Conservation (phyloP, 208 protist species). For the Herpetomonas muscarum region DNA sequence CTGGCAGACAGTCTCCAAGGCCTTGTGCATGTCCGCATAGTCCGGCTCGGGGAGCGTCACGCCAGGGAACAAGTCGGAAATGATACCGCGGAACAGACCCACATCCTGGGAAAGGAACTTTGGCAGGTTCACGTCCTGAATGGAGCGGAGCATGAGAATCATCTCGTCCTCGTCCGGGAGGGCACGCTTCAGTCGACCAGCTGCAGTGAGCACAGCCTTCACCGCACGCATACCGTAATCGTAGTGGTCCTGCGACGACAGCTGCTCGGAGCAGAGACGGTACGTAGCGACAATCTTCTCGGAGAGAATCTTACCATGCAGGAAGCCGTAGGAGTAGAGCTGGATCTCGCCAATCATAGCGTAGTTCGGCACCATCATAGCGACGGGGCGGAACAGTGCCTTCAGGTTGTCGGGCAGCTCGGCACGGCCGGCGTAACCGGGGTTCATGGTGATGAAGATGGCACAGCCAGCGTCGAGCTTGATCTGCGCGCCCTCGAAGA, state of each 20-base stretch:
- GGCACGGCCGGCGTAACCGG: slow-evolving; percentile 96
- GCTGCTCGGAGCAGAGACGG: slow-evolving; percentile 95
- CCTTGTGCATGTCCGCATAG: slow-evolving; percentile 84
- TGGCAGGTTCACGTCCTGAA: slow-evolving; percentile 94
- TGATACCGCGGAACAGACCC: slow-evolving; percentile 95
- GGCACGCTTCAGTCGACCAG: slow-evolving; percentile 86
- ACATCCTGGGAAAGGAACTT: slow-evolving; percentile 96
- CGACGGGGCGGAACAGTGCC: slow-evolving; percentile 98
- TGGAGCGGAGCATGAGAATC: slow-evolving; percentile 94
- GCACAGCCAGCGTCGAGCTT: slow-evolving; percentile 90
- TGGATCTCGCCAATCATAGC: slow-evolving; percentile 98
- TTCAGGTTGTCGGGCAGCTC: slow-evolving; percentile 98
- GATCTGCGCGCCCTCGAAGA: slow-evolving; percentile 94
- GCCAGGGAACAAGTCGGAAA: slow-evolving; percentile 93
- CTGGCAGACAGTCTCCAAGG: slow-evolving; percentile 51
- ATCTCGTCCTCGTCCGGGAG: slow-evolving; percentile 93
- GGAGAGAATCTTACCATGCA: slow-evolving; percentile 87
- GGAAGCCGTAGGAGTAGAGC: slow-evolving; percentile 97
- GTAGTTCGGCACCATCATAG: slow-evolving; percentile 98
- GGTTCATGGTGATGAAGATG: slow-evolving; percentile 99
- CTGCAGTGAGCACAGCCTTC: slow-evolving; percentile 94
- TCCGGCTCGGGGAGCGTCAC: slow-evolving; percentile 82
- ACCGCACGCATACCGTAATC: slow-evolving; percentile 97
- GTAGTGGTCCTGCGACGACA: slow-evolving; percentile 97
- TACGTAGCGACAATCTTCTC: slow-evolving; percentile 97